Base-by-base conservation (phyloP, 495 filamentous ascomycete species). In the Daldinia concentrica region DNA sequence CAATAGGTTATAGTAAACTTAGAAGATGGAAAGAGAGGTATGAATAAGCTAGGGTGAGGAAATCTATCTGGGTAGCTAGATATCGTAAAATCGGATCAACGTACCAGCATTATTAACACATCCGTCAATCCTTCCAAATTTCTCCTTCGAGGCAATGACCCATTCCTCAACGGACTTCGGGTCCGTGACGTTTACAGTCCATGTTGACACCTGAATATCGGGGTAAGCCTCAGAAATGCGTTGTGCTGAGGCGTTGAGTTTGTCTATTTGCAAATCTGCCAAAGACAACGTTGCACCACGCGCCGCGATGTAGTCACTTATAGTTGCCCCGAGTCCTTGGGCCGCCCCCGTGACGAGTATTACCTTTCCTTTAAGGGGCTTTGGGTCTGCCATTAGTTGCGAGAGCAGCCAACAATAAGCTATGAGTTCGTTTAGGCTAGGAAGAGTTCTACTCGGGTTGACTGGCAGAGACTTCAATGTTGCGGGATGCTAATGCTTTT, bases 271-370 rank as follows among this genome's bases (percentile, higher is more conserved):
- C 17, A 87, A 68, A 62, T 87, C 86, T 14, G 81, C 82, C 26
- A 87, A 66, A 0, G 85, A 83, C 15, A 88, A 69, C 4, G 43
- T 68, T 4, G 85, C 85, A 57, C 86, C 86, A 14, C 77, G 77
- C n/a, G 72, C 65, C 62, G 82, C 77, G 24, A 86, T 77, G 27
- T 82, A 81, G 19, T 75, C 72, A 17, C 84, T 80, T 26, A 84
- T 82, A 2, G 80, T 81, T n/a, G 82, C 77, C 26, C 85, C 86
- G 58, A 87, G 83, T 4, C 86, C 86, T 9, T 77, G 78, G 7
- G 84, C 79, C 6, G 80, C 83, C 54, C 86, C 86, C 34, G 86
- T 87, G 26, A 87, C 63, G 52, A 80, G 80, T 69, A 85, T 82
- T 61, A 85, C 80, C 77, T 83, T 87, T 67, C 62, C 45, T 15